These are phyloP conservation scores for Myriosclerotinia duriaeana DNA, from an alignment of 2,329 filamentous ascomycete species.

Conservation along the genomic window DNA sequence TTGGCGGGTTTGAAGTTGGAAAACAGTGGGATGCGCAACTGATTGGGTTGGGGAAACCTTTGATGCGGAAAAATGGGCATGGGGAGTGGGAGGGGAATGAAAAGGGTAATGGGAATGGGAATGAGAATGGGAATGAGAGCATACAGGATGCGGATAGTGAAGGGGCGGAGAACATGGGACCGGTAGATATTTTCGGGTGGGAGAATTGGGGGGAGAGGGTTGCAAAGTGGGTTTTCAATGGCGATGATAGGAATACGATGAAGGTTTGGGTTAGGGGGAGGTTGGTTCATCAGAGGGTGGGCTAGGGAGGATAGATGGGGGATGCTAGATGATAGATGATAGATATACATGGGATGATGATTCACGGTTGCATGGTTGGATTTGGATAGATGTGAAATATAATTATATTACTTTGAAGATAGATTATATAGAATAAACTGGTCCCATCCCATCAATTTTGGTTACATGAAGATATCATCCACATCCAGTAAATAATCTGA, in stretches of 20 bases:
- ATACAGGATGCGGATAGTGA: slow-evolving; percentile 28
- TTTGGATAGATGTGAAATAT: neutral
- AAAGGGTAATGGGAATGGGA: slow-evolving; percentile 41
- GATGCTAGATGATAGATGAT: neutral
- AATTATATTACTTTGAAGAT: neutral
- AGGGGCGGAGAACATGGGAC: slow-evolving; percentile 49
- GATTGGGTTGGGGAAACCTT: slow-evolving; percentile 54
- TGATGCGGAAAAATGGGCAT: neutral
- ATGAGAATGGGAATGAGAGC: slow-evolving; percentile 35
- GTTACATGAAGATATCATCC: neutral
- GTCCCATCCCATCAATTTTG: neutral
- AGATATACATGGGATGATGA: neutral
- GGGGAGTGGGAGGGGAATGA: neutral
- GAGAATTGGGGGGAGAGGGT: slow-evolving; percentile 84
- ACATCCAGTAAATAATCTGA: too few relatives aligned
- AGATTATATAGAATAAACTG: neutral
- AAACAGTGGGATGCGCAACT: slow-evolving; percentile 92
- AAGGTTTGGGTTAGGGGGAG: slow-evolving; percentile 86
- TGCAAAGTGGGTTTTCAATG: slow-evolving; percentile 92
- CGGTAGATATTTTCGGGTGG: slow-evolving; percentile 87
- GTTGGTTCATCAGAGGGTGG: slow-evolving; percentile 66
- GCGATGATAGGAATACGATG: slow-evolving; percentile 87
- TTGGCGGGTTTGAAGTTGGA: slow-evolving; percentile 82
- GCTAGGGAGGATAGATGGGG: neutral
- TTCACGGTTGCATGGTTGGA: too few relatives aligned